These are phyloP conservation scores for Nothopassalora personata DNA, from an alignment of 2,329 filamentous ascomycete species.

Conservation along the genomic window DNA sequence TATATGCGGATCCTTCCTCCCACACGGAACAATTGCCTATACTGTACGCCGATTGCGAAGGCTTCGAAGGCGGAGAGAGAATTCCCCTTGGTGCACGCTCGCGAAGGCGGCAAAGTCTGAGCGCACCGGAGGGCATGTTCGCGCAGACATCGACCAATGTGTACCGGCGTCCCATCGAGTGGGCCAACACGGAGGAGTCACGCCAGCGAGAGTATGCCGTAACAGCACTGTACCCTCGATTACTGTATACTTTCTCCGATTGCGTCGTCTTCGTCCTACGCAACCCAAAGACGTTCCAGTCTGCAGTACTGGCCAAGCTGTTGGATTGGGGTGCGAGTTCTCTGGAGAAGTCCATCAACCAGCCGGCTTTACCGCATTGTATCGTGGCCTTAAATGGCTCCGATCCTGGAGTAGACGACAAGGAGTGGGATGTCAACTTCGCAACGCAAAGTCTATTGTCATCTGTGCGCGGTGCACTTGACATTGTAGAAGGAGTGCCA, in stretches of 20 bases:
- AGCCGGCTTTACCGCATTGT: conserved; percentile 51
- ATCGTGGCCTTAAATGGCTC: conserved; percentile 46
- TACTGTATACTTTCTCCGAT: conserved; percentile 43
- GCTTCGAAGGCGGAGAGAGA: conserved; percentile 47
- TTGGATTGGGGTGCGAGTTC: conserved; percentile 49
- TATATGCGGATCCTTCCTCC: conserved; percentile 47
- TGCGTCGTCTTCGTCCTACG: conserved; percentile 41
- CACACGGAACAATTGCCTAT: conserved; percentile 38
- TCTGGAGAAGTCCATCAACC: conserved; percentile 51
- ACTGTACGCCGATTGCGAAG: conserved; percentile 51
- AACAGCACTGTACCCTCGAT: conserved; percentile 36
- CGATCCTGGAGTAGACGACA: conserved; percentile 30
- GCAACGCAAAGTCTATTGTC: conserved; percentile 31
- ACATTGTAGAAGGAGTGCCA: conserved; percentile 31
- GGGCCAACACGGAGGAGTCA: conserved; percentile 30
- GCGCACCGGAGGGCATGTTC: conserved; percentile 8
- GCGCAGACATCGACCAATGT: conserved; percentile 13
- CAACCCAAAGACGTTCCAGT: conserved; percentile 36
- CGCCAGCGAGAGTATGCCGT: conserved; percentile 36
- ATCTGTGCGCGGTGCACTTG: conserved; percentile 29
- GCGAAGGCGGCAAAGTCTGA: conserved; percentile 15
- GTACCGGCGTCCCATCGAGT: conserved; percentile 28
- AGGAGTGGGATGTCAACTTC: conserved; percentile 32
- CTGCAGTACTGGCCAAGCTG: conserved; percentile 35
- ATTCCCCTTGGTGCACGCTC: conserved; percentile 32